These are phyloP conservation scores for Fusarium transvaalense DNA, from an alignment of 2,329 filamentous ascomycete genomes.

Conservation along the genomic window DNA sequence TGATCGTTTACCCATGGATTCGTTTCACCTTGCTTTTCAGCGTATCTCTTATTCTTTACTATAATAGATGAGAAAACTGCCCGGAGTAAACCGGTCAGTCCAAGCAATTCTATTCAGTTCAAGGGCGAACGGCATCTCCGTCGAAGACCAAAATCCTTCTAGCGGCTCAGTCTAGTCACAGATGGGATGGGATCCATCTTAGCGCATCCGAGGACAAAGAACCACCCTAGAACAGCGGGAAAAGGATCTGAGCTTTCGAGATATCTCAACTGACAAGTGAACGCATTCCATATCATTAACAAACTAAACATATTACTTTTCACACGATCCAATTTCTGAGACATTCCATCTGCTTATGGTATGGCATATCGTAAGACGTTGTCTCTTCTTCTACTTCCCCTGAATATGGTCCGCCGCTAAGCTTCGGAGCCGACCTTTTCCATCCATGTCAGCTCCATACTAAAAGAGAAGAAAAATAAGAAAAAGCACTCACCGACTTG, in stretches of 20 bases:
- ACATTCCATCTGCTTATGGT: not conserved
- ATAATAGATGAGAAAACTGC: not conserved
- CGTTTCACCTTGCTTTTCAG: not conserved
- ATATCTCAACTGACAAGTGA: not conserved
- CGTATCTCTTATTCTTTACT: not conserved
- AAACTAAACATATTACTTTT: not conserved
- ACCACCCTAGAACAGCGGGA: constrained; percentile 1
- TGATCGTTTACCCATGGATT: constrained; percentile 6
- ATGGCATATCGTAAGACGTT: not conserved
- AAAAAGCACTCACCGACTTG: constrained; percentile 29
- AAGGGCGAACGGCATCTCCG: constrained; percentile 21
- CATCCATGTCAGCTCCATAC: constrained; percentile 1
- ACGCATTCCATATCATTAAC: not conserved
- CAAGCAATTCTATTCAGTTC: not conserved
- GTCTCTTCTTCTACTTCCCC: not conserved
- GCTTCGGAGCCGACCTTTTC: constrained; percentile 17
- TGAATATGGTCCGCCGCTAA: not conserved
- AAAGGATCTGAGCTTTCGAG: not conserved
- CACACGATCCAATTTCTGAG: not conserved
- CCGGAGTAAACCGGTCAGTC: constrained; percentile 16
- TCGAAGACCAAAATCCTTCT: constrained; percentile 23
- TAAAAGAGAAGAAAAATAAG: not conserved
- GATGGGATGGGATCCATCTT: not conserved
- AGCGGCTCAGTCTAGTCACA: constrained; percentile 12
- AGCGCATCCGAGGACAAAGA: not conserved